Base-by-base conservation (phyloP, 83 land plant genomes). In the Picea mariana region DNA sequence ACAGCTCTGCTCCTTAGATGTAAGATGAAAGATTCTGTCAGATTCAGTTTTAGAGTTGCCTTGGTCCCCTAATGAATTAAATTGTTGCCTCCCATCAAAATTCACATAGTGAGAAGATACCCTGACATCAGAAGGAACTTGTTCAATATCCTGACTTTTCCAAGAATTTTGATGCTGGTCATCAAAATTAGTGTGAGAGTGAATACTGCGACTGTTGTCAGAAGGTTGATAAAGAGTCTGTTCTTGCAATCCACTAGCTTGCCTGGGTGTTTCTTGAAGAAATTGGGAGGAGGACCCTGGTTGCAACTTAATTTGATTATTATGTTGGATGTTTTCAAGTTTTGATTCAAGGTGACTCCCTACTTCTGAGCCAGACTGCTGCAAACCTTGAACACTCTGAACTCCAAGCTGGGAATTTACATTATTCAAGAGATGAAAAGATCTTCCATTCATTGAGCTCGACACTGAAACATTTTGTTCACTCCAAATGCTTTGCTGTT, bases 381-480 rank as follows among this genome's bases (percentile, higher is more conserved):
- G 68, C 62, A 81, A 84, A 23, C 61, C 81, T 79, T 87, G 83
- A 62, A 62, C 76, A 67, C 63, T 75, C 47, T 27, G 60, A 55
- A 75, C 82, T 63, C 63, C 81, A 44, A 75, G 31, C 60, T 67
- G 86, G 59, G 71, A 42, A 79, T 79, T 77, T 59, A 84, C 80
- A 81, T 75, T 84, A 69, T 76, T 81, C 42, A 79, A 83, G 7
- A 83, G 61, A 23, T 73, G 80, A 65, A 78, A 78, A 65, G 89
- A 49, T 81, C 81, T 87, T 72, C 92, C 81, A 77, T 65, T 79
- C 63, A 81, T 20, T 18, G 86, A 42, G 16, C 85, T 61, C 7
- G 82, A 24, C 67, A 63, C 18, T 44, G 81, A 84, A 72, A 84
- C 26, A 77, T 82, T 86, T 72, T 84, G 83, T 71, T 86, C 83